Evolutionary conservation across 306 rosid species (phyloP).

Genomic region (Neltuma alba): DNA sequence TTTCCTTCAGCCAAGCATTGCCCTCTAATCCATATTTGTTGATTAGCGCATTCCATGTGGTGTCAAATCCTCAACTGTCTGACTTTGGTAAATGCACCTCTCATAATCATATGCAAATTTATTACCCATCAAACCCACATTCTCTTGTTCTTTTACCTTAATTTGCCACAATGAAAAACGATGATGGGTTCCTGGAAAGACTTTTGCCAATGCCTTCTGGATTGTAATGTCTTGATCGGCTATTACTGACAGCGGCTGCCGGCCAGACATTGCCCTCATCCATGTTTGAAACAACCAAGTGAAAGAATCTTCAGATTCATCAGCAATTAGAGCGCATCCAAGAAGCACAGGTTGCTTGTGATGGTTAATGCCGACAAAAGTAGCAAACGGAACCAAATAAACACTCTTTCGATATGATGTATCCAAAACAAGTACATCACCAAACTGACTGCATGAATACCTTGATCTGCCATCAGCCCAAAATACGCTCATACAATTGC

Average conservation of each 20-base stretch:
- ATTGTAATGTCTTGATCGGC: slow-evolving; percentile 89
- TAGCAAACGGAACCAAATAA: slow-evolving; percentile 82
- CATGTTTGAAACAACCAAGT: slow-evolving; percentile 93
- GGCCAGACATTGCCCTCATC: slow-evolving; percentile 84
- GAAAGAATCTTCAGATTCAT: slow-evolving; percentile 86
- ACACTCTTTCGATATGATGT: slow-evolving; percentile 78
- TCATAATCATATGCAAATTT: slow-evolving; percentile 72
- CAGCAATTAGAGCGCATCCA: slow-evolving; percentile 90
- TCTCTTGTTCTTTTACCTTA: slow-evolving; percentile 74
- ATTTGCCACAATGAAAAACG: slow-evolving; percentile 92
- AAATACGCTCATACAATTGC: slow-evolving; percentile 86
- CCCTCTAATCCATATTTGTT: slow-evolving; percentile 72
- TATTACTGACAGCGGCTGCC: slow-evolving; percentile 74
- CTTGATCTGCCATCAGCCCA: slow-evolving; percentile 99
- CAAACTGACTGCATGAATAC: slow-evolving; percentile 90
- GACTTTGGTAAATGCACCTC: slow-evolving; percentile 76
- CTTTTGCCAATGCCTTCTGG: slow-evolving; percentile 73
- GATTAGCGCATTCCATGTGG: slow-evolving; percentile 71
- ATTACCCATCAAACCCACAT: slow-evolving; percentile 59
- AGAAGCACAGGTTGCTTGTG: slow-evolving; percentile 95
- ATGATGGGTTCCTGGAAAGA: slow-evolving; percentile 75
- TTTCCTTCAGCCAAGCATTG: slow-evolving; percentile 75
- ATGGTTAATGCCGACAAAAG: slow-evolving; percentile 91
- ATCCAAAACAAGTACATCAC: slow-evolving; percentile 80
- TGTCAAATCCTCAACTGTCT: slow-evolving; percentile 74